Evolutionary conservation across 257 asterid genomes (phyloP).

Genomic region (Gynochthodes officinalis): DNA sequence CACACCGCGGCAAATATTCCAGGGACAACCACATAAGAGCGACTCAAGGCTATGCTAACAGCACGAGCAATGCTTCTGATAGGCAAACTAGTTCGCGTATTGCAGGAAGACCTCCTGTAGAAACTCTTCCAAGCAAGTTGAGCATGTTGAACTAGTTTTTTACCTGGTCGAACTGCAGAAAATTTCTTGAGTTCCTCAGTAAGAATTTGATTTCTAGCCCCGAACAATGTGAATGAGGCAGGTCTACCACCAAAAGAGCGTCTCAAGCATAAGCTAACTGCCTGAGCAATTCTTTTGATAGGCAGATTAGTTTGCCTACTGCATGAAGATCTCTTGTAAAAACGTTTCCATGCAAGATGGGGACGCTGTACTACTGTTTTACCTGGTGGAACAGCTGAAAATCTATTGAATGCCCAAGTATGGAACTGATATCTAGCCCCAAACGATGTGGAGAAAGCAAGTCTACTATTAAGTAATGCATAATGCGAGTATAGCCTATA

Average conservation of each 20-base stretch:
- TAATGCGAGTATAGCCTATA: conserved; percentile 39
- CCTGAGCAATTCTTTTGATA: conserved; percentile 65
- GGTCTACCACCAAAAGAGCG: conserved; percentile 42
- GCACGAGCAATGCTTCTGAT: conserved; percentile 76
- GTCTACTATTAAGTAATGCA: conserved; percentile 26
- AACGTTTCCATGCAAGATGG: conserved; percentile 59
- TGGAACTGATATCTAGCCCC: conserved; percentile 31
- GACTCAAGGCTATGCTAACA: conserved; percentile 67
- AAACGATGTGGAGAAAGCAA: conserved; percentile 22
- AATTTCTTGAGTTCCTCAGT: conserved; percentile 29
- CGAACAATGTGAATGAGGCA: conserved; percentile 33
- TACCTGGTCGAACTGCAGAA: conserved; percentile 38
- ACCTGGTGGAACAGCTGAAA: conserved; percentile 38
- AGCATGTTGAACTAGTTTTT: conserved; percentile 40
- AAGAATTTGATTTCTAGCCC: conserved; percentile 28
- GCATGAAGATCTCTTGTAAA: conserved; percentile 29
- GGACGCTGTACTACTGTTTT: conserved; percentile 40
- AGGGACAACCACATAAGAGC: conserved; percentile 57
- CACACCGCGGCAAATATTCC: conserved; percentile 56
- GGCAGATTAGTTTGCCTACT: conserved; percentile 30
- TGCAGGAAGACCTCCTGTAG: conserved; percentile 28
- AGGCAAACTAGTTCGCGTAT: conserved; percentile 30
- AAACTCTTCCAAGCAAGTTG: conserved; percentile 65
- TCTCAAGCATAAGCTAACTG: conserved; percentile 67
- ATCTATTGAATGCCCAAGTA: conserved; percentile 27